Conservation (phyloP, 129 eudicot species). For the Apium graveolens region DNA sequence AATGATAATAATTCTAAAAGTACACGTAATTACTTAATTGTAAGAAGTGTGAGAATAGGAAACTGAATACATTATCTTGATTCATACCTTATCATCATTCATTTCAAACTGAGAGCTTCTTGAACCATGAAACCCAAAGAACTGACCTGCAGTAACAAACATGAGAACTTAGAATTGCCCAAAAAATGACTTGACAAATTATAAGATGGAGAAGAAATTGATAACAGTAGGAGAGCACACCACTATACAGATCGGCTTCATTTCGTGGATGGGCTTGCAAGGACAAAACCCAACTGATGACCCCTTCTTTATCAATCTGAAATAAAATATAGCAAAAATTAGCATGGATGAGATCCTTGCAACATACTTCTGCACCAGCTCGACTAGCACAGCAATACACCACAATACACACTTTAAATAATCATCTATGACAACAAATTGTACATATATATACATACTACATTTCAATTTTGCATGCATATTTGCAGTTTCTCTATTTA, state of each 20-base stretch:
- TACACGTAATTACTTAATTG: not conserved
- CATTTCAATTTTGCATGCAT: no score
- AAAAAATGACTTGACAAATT: not conserved
- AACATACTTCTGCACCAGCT: not conserved
- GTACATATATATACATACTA: no score
- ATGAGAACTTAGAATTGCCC: not conserved
- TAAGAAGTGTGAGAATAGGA: not conserved
- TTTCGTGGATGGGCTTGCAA: conserved; percentile 62
- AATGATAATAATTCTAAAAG: not conserved
- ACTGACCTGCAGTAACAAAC: conserved; percentile 52
- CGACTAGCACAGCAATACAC: not conserved
- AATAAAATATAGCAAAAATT: not conserved
- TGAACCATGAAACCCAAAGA: conserved; percentile 93
- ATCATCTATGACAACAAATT: not conserved
- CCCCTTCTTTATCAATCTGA: conserved; percentile 72
- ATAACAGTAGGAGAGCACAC: conserved; percentile 24
- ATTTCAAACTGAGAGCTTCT: conserved; percentile 68
- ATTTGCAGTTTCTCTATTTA: no score
- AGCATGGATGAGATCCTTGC: not conserved
- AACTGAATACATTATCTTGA: conserved; percentile 14
- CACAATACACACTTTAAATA: no score
- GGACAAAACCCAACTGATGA: conserved; percentile 71
- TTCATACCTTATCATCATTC: conserved; percentile 46
- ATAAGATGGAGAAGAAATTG: not conserved
- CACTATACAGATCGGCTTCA: conserved; percentile 48